Conservation (phyloP, 2,329 filamentous ascomycete species). For the Trichophyton simii region DNA sequence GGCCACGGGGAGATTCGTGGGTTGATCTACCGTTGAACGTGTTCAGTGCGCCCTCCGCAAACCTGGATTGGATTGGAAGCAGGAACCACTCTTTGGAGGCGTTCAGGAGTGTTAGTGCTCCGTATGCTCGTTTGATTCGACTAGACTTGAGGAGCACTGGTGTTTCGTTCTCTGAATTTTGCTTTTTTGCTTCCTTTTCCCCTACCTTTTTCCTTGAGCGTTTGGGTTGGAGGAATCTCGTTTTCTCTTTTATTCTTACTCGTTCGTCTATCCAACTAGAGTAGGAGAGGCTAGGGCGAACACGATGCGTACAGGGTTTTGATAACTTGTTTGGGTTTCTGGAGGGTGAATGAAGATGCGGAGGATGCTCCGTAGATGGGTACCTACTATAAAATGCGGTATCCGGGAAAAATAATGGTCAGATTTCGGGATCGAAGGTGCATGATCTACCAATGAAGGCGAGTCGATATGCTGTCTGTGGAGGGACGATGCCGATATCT, state of each 20-base stretch:
- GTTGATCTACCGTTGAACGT: background rate
- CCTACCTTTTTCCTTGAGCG: background rate
- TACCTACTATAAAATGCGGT: background rate
- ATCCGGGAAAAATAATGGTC: background rate
- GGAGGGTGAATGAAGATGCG: background rate
- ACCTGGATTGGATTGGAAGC: background rate
- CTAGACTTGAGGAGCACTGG: background rate
- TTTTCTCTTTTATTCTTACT: background rate
- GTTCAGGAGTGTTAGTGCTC: background rate
- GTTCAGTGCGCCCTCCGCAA: background rate
- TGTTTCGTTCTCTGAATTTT: background rate
- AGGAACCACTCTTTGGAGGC: background rate
- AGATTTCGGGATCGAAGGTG: conserved; percentile 3
- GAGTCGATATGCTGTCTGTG: background rate
- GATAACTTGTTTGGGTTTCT: background rate
- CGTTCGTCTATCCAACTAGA: background rate
- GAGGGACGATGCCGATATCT: conserved; percentile 1
- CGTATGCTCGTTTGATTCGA: background rate
- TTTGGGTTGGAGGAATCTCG: background rate
- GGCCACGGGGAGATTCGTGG: background rate
- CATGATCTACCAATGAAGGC: background rate
- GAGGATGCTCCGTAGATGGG: background rate
- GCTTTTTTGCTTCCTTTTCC: background rate
- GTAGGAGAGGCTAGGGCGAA: background rate
- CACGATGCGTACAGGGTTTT: background rate